Conservation (phyloP, 495 filamentous ascomycete species). For the Xylaria nigripes region DNA sequence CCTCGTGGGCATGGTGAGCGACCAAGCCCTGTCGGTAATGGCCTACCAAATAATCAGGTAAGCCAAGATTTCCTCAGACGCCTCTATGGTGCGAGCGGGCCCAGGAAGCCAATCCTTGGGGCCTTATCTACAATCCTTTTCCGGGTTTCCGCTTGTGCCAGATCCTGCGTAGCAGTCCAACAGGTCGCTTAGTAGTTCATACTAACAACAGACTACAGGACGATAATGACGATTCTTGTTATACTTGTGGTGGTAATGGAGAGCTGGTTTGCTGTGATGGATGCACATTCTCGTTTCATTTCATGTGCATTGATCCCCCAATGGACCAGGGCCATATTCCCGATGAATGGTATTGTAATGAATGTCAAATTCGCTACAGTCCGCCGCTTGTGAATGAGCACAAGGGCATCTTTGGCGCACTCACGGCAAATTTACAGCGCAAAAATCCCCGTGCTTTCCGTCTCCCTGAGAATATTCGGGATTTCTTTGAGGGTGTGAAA, state of each 20-base stretch:
- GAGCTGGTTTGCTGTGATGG: slow-evolving; percentile 86
- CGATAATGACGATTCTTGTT: slow-evolving; percentile 85
- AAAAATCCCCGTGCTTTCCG: slow-evolving; percentile 65
- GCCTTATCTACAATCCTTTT: slow-evolving; percentile 8
- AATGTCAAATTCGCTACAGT: slow-evolving; percentile 45
- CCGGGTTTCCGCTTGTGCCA: slow-evolving; percentile 20
- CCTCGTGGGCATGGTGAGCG: slow-evolving; percentile 44
- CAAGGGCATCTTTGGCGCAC: slow-evolving; percentile 44
- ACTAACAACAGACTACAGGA: slow-evolving; percentile 38
- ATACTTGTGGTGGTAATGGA: slow-evolving; percentile 72
- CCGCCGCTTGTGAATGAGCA: slow-evolving; percentile 32
- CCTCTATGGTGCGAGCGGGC: not conserved
- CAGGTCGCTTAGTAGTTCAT: slow-evolving; percentile 5
- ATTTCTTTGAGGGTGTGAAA: slow-evolving; percentile 64
- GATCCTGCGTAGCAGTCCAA: slow-evolving; percentile 11
- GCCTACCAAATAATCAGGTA: slow-evolving; percentile 36
- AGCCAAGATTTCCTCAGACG: too few species aligned
- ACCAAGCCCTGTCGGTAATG: slow-evolving; percentile 40
- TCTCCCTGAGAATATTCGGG: slow-evolving; percentile 58
- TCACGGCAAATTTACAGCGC: slow-evolving; percentile 52
- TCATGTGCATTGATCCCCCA: slow-evolving; percentile 74
- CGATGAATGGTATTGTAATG: slow-evolving; percentile 77
- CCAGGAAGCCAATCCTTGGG: not conserved
- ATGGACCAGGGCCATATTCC: slow-evolving; percentile 56
- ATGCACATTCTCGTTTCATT: slow-evolving; percentile 80